Percentiles rank a stretch among this genome's conserved stretches.
Evolutionary conservation across 2,329 filamentous ascomycete genomes (phyloP).

Genomic region (Fusarium setosum): DNA sequence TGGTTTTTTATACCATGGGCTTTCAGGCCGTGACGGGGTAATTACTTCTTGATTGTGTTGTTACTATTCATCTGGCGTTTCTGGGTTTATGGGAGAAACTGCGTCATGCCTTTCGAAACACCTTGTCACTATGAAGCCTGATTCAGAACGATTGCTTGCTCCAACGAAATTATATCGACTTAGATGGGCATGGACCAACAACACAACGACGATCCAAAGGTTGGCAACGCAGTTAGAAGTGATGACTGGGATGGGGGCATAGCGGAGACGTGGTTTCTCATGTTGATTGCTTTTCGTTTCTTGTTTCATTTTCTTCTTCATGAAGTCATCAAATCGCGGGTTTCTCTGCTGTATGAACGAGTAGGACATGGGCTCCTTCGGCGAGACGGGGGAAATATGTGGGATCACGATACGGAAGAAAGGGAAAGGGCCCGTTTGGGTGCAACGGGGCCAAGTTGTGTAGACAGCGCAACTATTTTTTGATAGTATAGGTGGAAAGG

Average conservation of each 20-base stretch:
- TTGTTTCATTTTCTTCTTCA: constrained; percentile 1
- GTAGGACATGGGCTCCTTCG: constrained; percentile 11
- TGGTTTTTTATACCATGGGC: constrained; percentile 15
- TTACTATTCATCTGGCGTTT: constrained; percentile 25
- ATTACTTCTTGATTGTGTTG: constrained; percentile 16
- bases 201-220: background rate
- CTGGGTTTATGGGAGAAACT: constrained; percentile 12
- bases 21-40: constrained; percentile 12
- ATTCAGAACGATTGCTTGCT: constrained; percentile 4
- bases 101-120: constrained; percentile 9
- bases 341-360: constrained; percentile 3
- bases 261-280: background rate
- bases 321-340: background rate
- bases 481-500: constrained; percentile 13
- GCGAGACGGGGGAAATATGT: constrained; percentile 12
- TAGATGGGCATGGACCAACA: constrained; percentile 5
- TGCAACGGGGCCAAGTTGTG: constrained; percentile 3
- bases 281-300: constrained; percentile 3
- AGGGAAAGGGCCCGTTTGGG: constrained; percentile 6
- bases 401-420: constrained; percentile 10
- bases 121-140: background rate
- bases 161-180: constrained; percentile 17
- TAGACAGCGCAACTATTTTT: constrained; percentile 2
- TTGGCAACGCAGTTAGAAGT: constrained; percentile 15
- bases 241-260: constrained; percentile 1